Evolutionary conservation across 2,329 filamentous ascomycete species (phyloP), one percentile per base, ranked within the genome.

Genomic region (Scedosporium boydii): DNA sequence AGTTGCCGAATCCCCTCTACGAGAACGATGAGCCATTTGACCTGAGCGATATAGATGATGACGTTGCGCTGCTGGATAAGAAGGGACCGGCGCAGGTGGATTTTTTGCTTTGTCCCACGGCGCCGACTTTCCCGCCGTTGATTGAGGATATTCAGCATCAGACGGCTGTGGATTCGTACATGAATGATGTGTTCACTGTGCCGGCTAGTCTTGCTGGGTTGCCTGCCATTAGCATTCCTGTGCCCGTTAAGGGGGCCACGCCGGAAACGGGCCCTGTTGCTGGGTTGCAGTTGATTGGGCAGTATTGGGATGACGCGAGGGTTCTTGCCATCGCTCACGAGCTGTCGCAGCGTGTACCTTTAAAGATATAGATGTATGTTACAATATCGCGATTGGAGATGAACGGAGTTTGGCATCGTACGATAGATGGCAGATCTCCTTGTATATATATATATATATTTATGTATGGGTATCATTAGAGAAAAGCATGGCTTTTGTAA

Each of bases 121-220:
- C 93, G 6, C 92, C 93, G 1, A 90, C 87, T 0, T 78, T 85
- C 16, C 85, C 93, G 7, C 92, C 91, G 0, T 78, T 74, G 6
- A 71, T 95, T 6, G 76, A 80, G 3, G 81, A 87, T 5, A 71
- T 95, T 41, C 68, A 77, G 64, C 69, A 73, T 9, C 79, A 85
- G 72, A 80, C 75, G 56, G 78, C 82, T 9, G 76, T 96, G n/a
- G 86, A 93, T 68, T 83, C 83, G 1, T 98, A 97, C 71, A 89
- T 90, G 79, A 96, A 95, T 70, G 95, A 99, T 75, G 88, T 98
- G 1, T 93, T 98, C 69, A 98, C 95, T 0, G 93, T 99, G 1
- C 95, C 95, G 1, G 92, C 93, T 2, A 97, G 92, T 75, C 78
- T 99, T 66, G 95, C 93, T 0, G 95, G 95, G 0, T 77, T 99